Base-by-base conservation (phyloP, 2,329 filamentous ascomycete species). In the Clonostachys rosea region DNA sequence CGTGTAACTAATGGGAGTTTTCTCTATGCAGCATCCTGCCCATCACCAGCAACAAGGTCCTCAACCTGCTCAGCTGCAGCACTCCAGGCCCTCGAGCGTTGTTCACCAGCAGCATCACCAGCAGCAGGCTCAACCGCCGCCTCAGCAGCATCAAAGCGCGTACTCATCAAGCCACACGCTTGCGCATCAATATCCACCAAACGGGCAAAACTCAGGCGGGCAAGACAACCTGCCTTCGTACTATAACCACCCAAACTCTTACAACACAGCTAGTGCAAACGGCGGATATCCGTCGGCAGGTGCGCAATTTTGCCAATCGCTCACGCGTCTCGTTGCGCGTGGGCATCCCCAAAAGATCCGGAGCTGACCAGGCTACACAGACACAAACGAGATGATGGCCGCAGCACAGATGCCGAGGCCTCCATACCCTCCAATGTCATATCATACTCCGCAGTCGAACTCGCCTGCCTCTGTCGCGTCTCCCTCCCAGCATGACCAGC, bases 361-460 rank as follows among this genome's bases (percentile, higher is more conserved):
- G 24, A 30, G 62, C 51, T 39, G 39, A 16, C 40, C 16, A 6
- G 44, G 37, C 45, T 42, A 16, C 48, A 24, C 52, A 81, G 79
- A 82, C 61, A 79, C 75, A 50, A 75, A 75, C 69, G 80, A 83
- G 55, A 84, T 84, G 74, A 86, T 81, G 78, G 86, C 84, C 70
- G 76, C 80, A 59, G 72, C 71, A 52, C 70, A 75, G 62, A 78
- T 83, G 88, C 87, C 89, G 68, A 82, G 86, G 66, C 82, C 85
- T 57, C 80, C 84, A 42, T 96, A 95, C 65, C 91, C 91, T 57
- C 89, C 90, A 50, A 95, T 96, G 63, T 78, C 77, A 34, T 96
- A 96, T 65, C 89, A 96, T 67, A 95, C 91, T 16, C 91, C 91
- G 47, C 91, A 96, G 71, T 95, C 91, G 48, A 95, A 92, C 68